A percentile compares a stretch with the other conserved stretches of the same genome.
Conservation (phyloP, 306 rosid species). For the Hylodesmum podocarpum region DNA sequence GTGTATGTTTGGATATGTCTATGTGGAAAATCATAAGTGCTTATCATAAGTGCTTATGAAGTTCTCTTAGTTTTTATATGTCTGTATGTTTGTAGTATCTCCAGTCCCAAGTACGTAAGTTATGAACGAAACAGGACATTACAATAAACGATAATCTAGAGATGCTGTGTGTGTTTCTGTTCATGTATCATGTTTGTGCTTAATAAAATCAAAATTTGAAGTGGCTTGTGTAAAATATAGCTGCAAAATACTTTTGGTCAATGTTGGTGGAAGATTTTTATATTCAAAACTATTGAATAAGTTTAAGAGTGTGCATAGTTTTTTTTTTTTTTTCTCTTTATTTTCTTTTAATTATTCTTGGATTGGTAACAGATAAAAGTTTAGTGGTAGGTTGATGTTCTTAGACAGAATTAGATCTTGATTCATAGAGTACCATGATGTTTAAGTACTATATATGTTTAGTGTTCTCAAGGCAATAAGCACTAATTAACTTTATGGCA, state of each 20-base stretch:
- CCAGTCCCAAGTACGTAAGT: constrained; percentile 2
- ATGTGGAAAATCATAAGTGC: not conserved
- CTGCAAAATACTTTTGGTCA: not conserved
- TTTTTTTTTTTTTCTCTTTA: too few relatives aligned
- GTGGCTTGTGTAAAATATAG: not conserved
- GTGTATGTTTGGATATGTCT: not conserved
- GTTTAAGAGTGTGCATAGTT: too few relatives aligned
- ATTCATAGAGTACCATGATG: not conserved
- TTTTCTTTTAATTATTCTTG: not conserved
- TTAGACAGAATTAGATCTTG: not conserved
- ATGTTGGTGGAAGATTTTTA: not conserved
- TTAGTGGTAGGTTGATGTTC: constrained; percentile 5
- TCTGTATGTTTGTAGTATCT: too few relatives aligned
- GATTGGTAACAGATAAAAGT: not conserved
- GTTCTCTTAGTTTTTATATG: too few relatives aligned
- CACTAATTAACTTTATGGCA: not conserved
- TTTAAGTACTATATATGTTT: not conserved
- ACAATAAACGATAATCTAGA: constrained; percentile 19
- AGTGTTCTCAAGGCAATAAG: not conserved
- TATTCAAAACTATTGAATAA: not conserved
- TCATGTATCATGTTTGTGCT: not conserved
- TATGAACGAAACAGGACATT: constrained; percentile 3
- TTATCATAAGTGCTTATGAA: not conserved
- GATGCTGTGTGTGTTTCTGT: not conserved
- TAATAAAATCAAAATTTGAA: not conserved